A percentile compares a stretch with the other conserved stretches of the same genome.
Evolutionary conservation across 305 asterid species (phyloP).

Genomic region (Fraxinus dipetala): DNA sequence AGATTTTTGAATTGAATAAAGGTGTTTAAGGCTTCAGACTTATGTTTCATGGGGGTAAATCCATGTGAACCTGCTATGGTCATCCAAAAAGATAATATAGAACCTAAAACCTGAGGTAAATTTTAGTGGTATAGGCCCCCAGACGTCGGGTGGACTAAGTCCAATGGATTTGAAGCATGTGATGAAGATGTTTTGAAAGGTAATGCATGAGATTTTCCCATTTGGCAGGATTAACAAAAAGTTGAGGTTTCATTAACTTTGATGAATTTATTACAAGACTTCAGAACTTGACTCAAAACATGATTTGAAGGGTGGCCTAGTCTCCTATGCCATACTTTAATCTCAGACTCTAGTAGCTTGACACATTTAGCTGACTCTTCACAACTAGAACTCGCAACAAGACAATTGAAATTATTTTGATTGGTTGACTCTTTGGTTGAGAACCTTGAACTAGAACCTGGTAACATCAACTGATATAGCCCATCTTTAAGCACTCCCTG

Average conservation of each 20-base stretch:
- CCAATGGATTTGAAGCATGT: not conserved
- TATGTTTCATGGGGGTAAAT: not conserved
- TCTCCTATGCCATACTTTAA: not conserved
- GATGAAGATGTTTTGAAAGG: not conserved
- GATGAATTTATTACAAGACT: not conserved
- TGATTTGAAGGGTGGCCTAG: not conserved
- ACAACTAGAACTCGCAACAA: no score
- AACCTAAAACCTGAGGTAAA: not conserved
- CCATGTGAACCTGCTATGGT: not conserved
- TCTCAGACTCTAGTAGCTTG: no score
- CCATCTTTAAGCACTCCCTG: no score
- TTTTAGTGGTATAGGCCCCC: not conserved
- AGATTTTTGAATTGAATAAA: no score
- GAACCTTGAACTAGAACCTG: no score
- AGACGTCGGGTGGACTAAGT: not conserved
- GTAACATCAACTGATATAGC: no score
- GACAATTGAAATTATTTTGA: no score
- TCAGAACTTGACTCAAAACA: not conserved
- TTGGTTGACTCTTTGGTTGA: no score
- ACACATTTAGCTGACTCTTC: no score
- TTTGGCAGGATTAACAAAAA: not conserved
- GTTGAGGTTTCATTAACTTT: not conserved
- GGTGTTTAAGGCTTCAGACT: not conserved
- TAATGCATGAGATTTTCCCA: not conserved
- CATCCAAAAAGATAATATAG: no score